phyloP scores from a whole-genome alignment of 306 rosid genomes.

The Crotalaria pallida region DNA sequence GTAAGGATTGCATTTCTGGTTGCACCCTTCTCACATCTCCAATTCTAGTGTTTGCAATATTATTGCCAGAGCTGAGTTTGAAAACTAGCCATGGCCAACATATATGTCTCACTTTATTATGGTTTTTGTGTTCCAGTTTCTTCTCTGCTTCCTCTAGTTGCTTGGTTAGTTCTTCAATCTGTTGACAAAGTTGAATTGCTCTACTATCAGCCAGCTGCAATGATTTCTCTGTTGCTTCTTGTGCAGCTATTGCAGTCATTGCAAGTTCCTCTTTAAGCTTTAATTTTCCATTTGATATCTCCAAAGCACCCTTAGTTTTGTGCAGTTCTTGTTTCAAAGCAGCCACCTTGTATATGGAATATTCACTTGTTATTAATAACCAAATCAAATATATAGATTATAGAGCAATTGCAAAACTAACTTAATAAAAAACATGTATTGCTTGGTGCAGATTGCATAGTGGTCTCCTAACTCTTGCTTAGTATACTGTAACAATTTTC shows the following conservation, averaged over 20 bases:
- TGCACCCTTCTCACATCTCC: slow-evolving; percentile 38
- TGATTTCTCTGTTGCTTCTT: slow-evolving; percentile 81
- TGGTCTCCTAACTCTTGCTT: neutral
- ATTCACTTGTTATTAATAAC: neutral
- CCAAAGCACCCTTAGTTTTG: slow-evolving; percentile 60
- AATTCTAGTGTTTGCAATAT: slow-evolving; percentile 29
- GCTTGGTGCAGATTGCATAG: no score
- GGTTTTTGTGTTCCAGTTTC: slow-evolving; percentile 36
- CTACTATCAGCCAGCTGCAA: slow-evolving; percentile 64
- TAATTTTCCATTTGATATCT: slow-evolving; percentile 57
- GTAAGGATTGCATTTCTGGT: slow-evolving; percentile 84
- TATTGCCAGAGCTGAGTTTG: slow-evolving; percentile 27
- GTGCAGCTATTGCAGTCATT: slow-evolving; percentile 68
- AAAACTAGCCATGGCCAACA: slow-evolving; percentile 86
- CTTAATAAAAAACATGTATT: neutral
- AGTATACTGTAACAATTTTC: neutral
- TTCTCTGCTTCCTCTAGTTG: slow-evolving; percentile 69
- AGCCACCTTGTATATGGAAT: slow-evolving; percentile 37
- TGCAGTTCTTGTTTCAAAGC: slow-evolving; percentile 74
- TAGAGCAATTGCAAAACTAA: neutral
- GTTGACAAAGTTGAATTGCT: slow-evolving; percentile 48
- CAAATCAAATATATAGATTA: neutral
- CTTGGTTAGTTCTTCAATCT: slow-evolving; percentile 50
- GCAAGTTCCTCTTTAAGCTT: slow-evolving; percentile 75
- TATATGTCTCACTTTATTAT: slow-evolving; percentile 40